Percentiles rank a stretch among this genome's conserved stretches.
Evolutionary conservation across 2,329 filamentous ascomycete genomes (phyloP).

Genomic region (Juglanconis oblonga): DNA sequence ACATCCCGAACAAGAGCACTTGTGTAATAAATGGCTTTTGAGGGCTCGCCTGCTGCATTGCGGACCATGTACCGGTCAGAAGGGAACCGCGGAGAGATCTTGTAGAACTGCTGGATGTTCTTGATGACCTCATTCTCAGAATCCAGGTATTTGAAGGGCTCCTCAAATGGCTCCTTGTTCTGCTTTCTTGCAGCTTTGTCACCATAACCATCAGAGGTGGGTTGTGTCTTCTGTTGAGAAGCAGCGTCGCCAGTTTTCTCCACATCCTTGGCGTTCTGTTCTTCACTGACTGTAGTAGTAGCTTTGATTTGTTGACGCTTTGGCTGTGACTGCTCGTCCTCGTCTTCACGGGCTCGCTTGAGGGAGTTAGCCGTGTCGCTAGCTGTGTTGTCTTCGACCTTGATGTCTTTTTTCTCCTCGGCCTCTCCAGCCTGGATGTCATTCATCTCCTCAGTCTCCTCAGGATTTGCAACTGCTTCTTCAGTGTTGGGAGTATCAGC

Average conservation of each 20-base stretch:
- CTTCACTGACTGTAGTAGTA: constrained; percentile 3
- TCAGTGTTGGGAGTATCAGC: constrained; percentile 6
- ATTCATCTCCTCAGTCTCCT: not conserved
- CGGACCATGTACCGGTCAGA: constrained; percentile 92
- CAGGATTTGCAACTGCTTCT: not conserved
- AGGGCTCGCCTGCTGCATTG: constrained; percentile 82
- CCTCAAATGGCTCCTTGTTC: constrained; percentile 63
- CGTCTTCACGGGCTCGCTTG: constrained; percentile 19
- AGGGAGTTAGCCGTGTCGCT: constrained; percentile 1
- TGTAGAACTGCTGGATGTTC: constrained; percentile 80
- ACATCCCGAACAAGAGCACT: constrained; percentile 82
- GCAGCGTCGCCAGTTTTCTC: constrained; percentile 13
- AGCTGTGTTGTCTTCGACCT: constrained; percentile 1
- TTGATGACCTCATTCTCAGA: constrained; percentile 72
- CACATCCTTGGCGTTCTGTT: not conserved
- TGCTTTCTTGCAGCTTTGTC: constrained; percentile 37
- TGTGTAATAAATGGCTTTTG: constrained; percentile 97
- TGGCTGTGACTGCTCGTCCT: constrained; percentile 2
- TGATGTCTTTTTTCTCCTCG: constrained; percentile 19
- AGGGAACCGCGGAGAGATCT: constrained; percentile 80
- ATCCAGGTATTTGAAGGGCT: constrained; percentile 89
- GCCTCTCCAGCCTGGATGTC: constrained; percentile 12
- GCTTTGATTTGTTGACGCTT: constrained; percentile 19
- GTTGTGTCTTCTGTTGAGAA: constrained; percentile 19
- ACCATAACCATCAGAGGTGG: constrained; percentile 22